A percentile compares a stretch with the other conserved stretches of the same genome.
Evolutionary conservation across 495 filamentous ascomycete genomes (phyloP).

Genomic region (Xylaria bambusicola): DNA sequence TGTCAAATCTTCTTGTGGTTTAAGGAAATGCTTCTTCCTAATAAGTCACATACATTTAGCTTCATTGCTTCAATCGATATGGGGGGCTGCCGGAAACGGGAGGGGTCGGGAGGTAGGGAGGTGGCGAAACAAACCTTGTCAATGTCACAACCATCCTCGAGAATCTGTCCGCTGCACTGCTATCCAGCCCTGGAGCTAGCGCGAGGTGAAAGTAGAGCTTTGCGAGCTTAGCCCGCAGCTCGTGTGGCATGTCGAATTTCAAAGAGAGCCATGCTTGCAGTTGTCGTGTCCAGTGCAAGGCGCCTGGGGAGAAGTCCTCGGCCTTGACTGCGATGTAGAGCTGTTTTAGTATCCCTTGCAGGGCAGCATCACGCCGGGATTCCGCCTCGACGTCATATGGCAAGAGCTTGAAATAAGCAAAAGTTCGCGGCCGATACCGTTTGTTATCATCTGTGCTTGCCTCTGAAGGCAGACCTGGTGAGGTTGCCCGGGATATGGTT

Average conservation of each 20-base stretch:
- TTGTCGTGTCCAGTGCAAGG: conserved; percentile 96
- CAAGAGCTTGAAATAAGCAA: conserved; percentile 84
- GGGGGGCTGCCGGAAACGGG: neutral
- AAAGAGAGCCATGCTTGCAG: conserved; percentile 91
- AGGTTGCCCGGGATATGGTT: conserved; percentile 51
- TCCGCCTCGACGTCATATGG: conserved; percentile 85
- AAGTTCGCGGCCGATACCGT: conserved; percentile 85
- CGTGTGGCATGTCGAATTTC: conserved; percentile 92
- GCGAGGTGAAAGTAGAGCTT: conserved; percentile 93
- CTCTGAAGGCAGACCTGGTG: conserved; percentile 42
- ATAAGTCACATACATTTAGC: conserved; percentile 20
- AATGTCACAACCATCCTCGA: conserved; percentile 94
- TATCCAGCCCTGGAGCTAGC: conserved; percentile 86
- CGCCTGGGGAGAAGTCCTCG: conserved; percentile 91
- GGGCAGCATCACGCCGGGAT: conserved; percentile 65
- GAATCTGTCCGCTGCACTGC: conserved; percentile 81
- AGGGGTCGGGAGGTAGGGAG: neutral
- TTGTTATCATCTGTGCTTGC: conserved; percentile 45
- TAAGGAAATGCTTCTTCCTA: conserved; percentile 94
- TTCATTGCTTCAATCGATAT: neutral
- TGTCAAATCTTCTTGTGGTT: conserved; percentile 80
- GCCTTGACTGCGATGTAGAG: conserved; percentile 89
- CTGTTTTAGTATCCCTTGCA: conserved; percentile 85
- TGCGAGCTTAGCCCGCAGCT: conserved; percentile 78
- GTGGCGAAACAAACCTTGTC: conserved; percentile 67